Evolutionary conservation across 2,329 filamentous ascomycete species (phyloP).

Genomic region (Pseudocercospora vitis): DNA sequence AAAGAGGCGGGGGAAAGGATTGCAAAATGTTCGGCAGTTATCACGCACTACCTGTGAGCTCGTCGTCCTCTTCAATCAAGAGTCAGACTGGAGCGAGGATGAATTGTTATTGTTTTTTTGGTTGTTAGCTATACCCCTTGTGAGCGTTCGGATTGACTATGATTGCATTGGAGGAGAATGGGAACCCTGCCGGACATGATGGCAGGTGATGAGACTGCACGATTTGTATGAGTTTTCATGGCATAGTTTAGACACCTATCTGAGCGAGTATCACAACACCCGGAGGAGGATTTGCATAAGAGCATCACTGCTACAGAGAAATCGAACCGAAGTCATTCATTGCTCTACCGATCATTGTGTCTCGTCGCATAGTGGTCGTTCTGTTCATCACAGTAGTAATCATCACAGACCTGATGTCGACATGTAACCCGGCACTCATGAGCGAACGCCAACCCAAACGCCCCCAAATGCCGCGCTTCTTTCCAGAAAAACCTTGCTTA

Average conservation of each 20-base stretch:
- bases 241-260: no score
- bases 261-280: no score
- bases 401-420: no score
- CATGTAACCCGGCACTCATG: no score
- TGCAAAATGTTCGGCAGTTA: background rate
- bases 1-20: background rate
- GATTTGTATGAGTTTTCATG: constrained; percentile 13
- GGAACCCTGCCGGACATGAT: constrained; percentile 1
- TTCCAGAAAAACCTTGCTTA: constrained; percentile 6
- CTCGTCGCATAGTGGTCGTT: no score
- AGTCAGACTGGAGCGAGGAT: background rate
- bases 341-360: background rate
- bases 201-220: constrained; percentile 10
- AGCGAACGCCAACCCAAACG: constrained; percentile 11
- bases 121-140: constrained; percentile 18
- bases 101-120: background rate
- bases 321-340: background rate
- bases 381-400: constrained; percentile 6
- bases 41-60: background rate
- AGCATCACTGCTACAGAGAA: background rate
- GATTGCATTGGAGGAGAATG: background rate
- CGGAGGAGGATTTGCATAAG: constrained; percentile 6
- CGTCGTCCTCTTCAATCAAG: background rate
- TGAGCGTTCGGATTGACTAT: constrained; percentile 5
- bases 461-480: constrained; percentile 21